Conservation (phyloP, 1,139 yeast genomes). For the Nadsonia starkeyi-henricii region DNA sequence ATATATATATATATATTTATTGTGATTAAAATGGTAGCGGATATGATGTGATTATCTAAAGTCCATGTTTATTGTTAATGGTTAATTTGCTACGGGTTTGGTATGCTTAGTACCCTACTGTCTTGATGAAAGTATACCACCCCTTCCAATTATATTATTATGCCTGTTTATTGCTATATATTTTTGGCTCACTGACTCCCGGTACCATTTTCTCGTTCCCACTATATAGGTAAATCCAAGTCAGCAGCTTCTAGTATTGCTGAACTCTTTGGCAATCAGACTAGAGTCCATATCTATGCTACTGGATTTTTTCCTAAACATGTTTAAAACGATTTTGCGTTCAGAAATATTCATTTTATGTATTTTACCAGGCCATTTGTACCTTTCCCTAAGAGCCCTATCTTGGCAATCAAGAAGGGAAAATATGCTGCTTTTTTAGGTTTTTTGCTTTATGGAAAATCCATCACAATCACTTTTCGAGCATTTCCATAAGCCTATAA, state of each 20-base stretch:
- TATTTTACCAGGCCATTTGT: conserved; percentile 78
- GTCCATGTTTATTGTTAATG: too few species aligned
- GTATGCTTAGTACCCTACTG: too few species aligned
- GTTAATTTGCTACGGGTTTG: too few species aligned
- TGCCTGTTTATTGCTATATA: too few species aligned
- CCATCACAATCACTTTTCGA: conserved; percentile 74
- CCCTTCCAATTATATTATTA: too few species aligned
- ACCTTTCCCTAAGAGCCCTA: conserved; percentile 52
- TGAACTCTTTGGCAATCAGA: conserved; percentile 54
- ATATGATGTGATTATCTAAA: too few species aligned
- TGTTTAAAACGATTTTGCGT: conserved; percentile 43
- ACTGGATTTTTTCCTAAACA: conserved; percentile 23
- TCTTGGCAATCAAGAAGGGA: conserved; percentile 54
- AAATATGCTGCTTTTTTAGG: conserved; percentile 91
- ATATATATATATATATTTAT: too few species aligned
- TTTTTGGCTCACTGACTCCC: too few species aligned
- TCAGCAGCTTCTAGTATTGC: conserved; percentile 65
- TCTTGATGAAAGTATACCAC: too few species aligned
- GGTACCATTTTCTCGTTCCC: conserved; percentile 25
- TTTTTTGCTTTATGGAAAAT: conserved; percentile 90
- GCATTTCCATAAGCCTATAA: conserved; percentile 62
- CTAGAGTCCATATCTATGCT: conserved; percentile 40
- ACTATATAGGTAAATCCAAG: conserved; percentile 54
- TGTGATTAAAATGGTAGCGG: too few species aligned
- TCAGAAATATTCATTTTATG: conserved; percentile 51